Evolutionary conservation across 257 asterid species (phyloP), one percentile per base, ranked within the genome.

Genomic region (Haberlea rhodopensis): DNA sequence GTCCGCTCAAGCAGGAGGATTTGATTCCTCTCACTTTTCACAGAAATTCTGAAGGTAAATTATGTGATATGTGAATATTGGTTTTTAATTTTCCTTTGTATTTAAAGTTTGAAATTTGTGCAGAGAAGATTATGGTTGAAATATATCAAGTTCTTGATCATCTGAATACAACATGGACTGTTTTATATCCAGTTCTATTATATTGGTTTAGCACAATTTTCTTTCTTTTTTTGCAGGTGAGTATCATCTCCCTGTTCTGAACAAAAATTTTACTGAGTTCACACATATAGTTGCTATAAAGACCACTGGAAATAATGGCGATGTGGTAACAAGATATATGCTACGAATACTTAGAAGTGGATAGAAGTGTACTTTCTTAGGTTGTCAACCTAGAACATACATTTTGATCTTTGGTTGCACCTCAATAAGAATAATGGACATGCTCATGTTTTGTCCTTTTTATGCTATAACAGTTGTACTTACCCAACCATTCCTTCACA

Each of bases 251-350:
- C 99, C 96, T 43, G 99, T 94, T 63, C 76, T 94, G 67, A 86
- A 87, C 79, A 94, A 94, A 86, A 95, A 87, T 53, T 87, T 87
- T 55, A 90, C 99, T 1, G 97, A 87, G 74, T 87, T 80, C 69
- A 90, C 99, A 5, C 96, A 87, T 75, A 87, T 94, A 68, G 87
- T 94, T 78, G 97, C 96, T 72, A 84, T 94, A 72, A 90, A 76
- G 79, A 90, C 94, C 37, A 86, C 99, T 0, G 96, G 96, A 72
- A 94, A 94, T 78, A 3, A 37, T 37, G 46, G n/a, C 16, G 10
- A 0, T 16, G 46, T 37, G n/a, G n/a, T 11, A 2, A 37, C 10
- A 37, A 37, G 13, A 11, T 37, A 13, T 9, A 32, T 8, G 13
- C 13, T 8, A 11, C 1, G 16, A 37, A 10, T 37, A 2, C 0